Percentiles rank a stretch among this genome's conserved stretches.
phyloP scores from a whole-genome alignment of 768 basidiomycete genomes.

The Vararia minispora region DNA sequence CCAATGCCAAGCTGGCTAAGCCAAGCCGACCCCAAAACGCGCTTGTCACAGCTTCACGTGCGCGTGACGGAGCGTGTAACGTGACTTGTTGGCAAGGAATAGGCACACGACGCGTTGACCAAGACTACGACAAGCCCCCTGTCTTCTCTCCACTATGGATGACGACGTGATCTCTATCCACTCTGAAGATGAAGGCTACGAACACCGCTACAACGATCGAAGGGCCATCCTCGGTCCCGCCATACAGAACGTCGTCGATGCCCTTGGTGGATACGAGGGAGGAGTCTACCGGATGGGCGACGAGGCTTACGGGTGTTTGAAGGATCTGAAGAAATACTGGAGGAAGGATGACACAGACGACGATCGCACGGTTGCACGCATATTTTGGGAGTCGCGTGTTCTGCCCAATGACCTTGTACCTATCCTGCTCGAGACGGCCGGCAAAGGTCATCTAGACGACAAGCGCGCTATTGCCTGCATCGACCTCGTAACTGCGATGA shows the following conservation, averaged over 20 bases:
- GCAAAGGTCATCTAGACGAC: slow-evolving; percentile 68
- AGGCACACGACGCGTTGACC: too few relatives aligned
- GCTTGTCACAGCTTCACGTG: too few relatives aligned
- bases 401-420: slow-evolving; percentile 82
- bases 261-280: slow-evolving; percentile 66
- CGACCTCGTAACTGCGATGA: slow-evolving; percentile 93
- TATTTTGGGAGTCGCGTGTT: slow-evolving; percentile 83
- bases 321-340: slow-evolving; percentile 94
- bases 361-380: slow-evolving; percentile 87
- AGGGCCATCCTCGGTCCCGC: slow-evolving; percentile 54
- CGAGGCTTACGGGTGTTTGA: slow-evolving; percentile 73
- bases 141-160: slow-evolving; percentile 14
- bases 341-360: slow-evolving; percentile 95
- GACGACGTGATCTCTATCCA: slow-evolving; percentile 19
- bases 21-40: too few relatives aligned
- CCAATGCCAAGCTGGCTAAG: too few relatives aligned
- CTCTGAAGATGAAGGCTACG: slow-evolving; percentile 19
- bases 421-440: slow-evolving; percentile 72
- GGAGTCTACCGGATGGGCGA: slow-evolving; percentile 68
- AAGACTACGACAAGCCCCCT: too few relatives aligned
- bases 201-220: slow-evolving; percentile 24
- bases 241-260: slow-evolving; percentile 66
- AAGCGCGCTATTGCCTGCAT: slow-evolving; percentile 73
- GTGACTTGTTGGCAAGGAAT: too few relatives aligned
- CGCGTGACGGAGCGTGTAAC: too few relatives aligned